Base-by-base conservation (phyloP, 495 filamentous ascomycete species). In the Penicillium paxilli region DNA sequence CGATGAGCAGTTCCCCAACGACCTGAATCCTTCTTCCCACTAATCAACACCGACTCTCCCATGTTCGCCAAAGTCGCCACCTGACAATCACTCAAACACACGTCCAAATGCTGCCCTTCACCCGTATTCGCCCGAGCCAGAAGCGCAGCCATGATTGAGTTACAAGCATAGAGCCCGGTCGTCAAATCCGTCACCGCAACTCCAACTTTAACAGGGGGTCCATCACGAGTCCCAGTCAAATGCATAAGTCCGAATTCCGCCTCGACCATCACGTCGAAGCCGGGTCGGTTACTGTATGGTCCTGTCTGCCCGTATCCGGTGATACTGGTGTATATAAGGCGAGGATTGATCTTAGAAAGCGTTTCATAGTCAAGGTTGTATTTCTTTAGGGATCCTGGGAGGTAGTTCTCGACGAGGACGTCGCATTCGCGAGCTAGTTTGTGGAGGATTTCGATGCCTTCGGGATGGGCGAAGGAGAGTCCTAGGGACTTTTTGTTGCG, bases 251-350 rank as follows among this genome's bases (percentile, higher is more conserved):
- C 93, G 72, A 96, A 89, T 68, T 96, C 93, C 45, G 92, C 93
- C 69, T 96, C 93, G 2, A 96, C 93, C 91, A 98, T 96, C 47
- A 96, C 92, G 68, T 98, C 93, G 73, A 96, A 98, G 11, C 93
- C 93, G 2, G 93, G 89, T 7, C 93, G 80, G 28, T 84, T 81
- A 12, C 85, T 85, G 68, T 94, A 96, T 0, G 93, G 93, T 0
- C 93, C 93, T 2, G 88, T 95, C 67, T 96, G 93, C 2, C 93
- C 93, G 57, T 89, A 89, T 14, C 84, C 84, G 0, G 84, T 86
- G 49, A 86, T 86, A 63, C 80, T 83, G 14, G 84, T 81, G 54
- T 87, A 87, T 47, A 86, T 82, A 14, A 80, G 59, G 40, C 66
- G 65, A 8, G 93, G 91, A 64, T 96, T 96, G 60, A 95, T 80